Conservation (phyloP, 345 rosid genomes). For the Moricandia moricandioides region DNA sequence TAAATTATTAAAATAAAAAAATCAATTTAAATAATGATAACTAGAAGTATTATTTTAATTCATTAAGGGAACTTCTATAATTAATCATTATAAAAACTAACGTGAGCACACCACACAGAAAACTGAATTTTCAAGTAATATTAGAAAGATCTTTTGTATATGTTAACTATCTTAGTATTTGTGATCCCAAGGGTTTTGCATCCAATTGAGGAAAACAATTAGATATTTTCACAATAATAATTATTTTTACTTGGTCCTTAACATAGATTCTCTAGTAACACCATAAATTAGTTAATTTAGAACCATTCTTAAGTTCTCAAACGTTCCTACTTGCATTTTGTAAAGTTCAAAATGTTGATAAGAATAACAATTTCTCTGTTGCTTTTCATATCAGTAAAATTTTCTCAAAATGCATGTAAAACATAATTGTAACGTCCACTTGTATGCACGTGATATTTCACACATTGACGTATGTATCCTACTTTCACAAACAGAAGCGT, state of each 20-base stretch:
- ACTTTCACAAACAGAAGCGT: conserved; percentile 14
- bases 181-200: not conserved
- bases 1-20: no score
- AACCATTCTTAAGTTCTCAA: not conserved
- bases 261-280: no score
- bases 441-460: not conserved
- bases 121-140: no score
- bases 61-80: no score
- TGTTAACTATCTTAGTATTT: not conserved
- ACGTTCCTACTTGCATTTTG: not conserved
- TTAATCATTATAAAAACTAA: no score
- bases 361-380: conserved; percentile 37
- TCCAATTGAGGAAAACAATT: not conserved
- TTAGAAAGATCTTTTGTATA: not conserved
- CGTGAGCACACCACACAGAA: no score
- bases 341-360: conserved; percentile 38
- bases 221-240: not conserved
- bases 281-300: no score
- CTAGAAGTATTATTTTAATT: no score
- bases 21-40: no score
- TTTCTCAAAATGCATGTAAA: conserved; percentile 35
- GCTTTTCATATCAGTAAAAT: conserved; percentile 29
- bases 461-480: not conserved
- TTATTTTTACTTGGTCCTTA: not conserved
- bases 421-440: not conserved